Evolutionary conservation across 495 filamentous ascomycete species (phyloP).

Genomic region (Oidiodendron maius): DNA sequence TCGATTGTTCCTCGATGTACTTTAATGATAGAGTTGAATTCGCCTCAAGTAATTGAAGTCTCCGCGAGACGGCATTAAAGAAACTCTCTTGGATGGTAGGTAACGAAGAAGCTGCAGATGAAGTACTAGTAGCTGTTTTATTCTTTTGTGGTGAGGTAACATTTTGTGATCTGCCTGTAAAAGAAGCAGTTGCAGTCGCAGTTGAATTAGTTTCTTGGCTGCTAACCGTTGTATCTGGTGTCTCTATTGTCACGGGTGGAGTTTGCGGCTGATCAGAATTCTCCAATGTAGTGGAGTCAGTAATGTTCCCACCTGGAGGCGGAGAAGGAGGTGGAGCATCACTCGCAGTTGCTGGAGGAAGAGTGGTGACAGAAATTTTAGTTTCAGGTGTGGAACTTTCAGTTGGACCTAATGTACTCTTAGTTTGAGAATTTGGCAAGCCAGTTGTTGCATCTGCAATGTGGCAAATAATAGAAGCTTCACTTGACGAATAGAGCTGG

Average conservation of each 20-base stretch:
- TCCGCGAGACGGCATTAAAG: slow-evolving; percentile 93
- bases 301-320: not conserved
- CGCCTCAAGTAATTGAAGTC: slow-evolving; percentile 81
- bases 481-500: not conserved
- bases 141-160: slow-evolving; percentile 17
- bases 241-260: not conserved
- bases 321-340: not conserved
- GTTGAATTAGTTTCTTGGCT: not conserved
- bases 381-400: not conserved
- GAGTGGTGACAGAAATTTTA: not conserved
- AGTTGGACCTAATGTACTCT: not conserved
- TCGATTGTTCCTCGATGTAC: slow-evolving; percentile 95
- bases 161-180: not conserved
- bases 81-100: slow-evolving; percentile 94
- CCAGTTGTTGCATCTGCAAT: slow-evolving; percentile 10
- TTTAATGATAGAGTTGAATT: slow-evolving; percentile 90
- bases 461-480: slow-evolving; percentile 20
- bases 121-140: slow-evolving; percentile 30
- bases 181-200: not conserved
- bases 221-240: not conserved
- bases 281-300: not conserved
- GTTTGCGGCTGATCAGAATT: not conserved
- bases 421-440: not conserved
- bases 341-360: not conserved
- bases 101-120: slow-evolving; percentile 48